These are phyloP conservation scores for Scutellaria minor DNA, from an alignment of 257 asterid species.

Conservation along the genomic window DNA sequence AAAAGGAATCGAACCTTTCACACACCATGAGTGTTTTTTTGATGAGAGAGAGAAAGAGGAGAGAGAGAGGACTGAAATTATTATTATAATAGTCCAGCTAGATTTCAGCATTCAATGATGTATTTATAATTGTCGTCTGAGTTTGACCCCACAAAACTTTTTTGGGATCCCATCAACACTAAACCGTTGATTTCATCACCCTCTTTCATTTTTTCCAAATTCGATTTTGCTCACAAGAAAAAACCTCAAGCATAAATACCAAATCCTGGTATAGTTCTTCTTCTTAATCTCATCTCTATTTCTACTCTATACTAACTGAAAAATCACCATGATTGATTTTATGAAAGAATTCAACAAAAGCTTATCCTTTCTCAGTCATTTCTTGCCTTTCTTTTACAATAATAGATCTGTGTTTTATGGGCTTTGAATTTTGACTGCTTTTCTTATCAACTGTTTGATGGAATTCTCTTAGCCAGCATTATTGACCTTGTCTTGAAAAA, in stretches of 20 bases:
- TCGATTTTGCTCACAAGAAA: conserved; percentile 1
- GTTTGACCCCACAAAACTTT: conserved; percentile 43
- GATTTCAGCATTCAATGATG: conserved; percentile 44
- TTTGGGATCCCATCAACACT: conserved; percentile 30
- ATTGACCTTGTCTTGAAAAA: conserved; percentile 31
- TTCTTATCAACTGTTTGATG: conserved; percentile 18
- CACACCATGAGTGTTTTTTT: conserved; percentile 22
- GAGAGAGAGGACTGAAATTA: too few species aligned
- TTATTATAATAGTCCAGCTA: conserved; percentile 6
- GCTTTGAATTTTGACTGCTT: conserved; percentile 35
- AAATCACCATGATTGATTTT: not conserved
- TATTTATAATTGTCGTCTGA: conserved; percentile 42
- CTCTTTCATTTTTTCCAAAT: not conserved
- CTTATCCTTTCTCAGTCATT: not conserved
- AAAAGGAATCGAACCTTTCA: not conserved
- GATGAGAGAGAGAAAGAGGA: conserved; percentile 4
- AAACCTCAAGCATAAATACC: conserved; percentile 1
- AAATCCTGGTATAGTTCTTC: conserved; percentile 7
- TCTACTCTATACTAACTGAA: not conserved
- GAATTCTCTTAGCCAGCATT: conserved; percentile 27
- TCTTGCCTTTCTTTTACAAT: not conserved
- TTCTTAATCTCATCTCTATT: not conserved
- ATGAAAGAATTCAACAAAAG: not conserved
- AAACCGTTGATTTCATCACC: not conserved
- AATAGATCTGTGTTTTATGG: conserved; percentile 39